Evolutionary conservation across 345 rosid genomes (phyloP).

Genomic region (Citrus hindsii): DNA sequence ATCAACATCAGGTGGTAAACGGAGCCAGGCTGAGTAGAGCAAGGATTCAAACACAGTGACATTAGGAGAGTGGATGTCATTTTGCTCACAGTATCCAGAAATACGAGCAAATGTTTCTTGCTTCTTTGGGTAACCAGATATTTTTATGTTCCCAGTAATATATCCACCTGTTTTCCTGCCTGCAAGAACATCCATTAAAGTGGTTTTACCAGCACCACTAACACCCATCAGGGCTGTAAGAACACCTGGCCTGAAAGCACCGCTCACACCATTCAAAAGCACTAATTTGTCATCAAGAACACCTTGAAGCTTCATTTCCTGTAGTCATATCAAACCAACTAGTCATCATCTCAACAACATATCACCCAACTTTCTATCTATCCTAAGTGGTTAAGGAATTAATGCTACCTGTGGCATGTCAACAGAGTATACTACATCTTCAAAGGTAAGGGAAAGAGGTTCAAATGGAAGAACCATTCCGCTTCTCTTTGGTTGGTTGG

Average conservation of each 20-base stretch:
- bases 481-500: slow-evolving; percentile 12
- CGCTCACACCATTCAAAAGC: slow-evolving; percentile 68
- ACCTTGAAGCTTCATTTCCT: slow-evolving; percentile 69
- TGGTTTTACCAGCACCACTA: slow-evolving; percentile 87
- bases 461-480: slow-evolving; percentile 53
- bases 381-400: background rate
- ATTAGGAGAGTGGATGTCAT: slow-evolving; percentile 75
- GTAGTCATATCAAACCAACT: slow-evolving; percentile 1
- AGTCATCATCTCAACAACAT: too few species aligned
- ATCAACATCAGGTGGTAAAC: slow-evolving; percentile 49
- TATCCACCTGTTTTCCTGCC: slow-evolving; percentile 87
- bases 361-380: background rate
- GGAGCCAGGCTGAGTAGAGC: slow-evolving; percentile 79
- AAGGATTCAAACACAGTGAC: slow-evolving; percentile 74
- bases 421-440: slow-evolving; percentile 33
- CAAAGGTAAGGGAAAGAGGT: slow-evolving; percentile 39
- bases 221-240: slow-evolving; percentile 82
- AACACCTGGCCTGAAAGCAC: slow-evolving; percentile 83
- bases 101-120: slow-evolving; percentile 86
- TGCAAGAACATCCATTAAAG: slow-evolving; percentile 84
- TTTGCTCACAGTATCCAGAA: slow-evolving; percentile 77
- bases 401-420: slow-evolving; percentile 46
- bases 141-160: slow-evolving; percentile 56
- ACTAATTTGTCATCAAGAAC: slow-evolving; percentile 54
- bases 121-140: slow-evolving; percentile 75